Conservation (phyloP, 129 eudicot genomes). For the Deinandra increscens region DNA sequence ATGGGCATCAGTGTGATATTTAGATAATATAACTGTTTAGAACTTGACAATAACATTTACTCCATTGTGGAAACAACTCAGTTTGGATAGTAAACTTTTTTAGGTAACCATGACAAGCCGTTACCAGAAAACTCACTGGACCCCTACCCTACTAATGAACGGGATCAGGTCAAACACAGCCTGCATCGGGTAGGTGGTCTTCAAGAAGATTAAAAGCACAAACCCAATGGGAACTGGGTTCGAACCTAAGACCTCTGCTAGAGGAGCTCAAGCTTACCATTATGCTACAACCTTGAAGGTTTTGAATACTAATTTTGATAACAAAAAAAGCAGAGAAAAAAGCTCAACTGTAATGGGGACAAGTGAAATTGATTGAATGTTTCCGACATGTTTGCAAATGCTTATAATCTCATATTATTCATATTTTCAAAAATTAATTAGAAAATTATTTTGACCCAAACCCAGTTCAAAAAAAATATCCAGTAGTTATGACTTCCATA, state of each 20-base stretch:
- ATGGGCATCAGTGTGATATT: neutral
- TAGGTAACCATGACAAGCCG: no score
- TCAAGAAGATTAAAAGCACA: no score
- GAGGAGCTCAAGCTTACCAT: no score
- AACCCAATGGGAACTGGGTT: no score
- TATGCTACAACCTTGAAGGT: no score
- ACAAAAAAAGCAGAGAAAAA: neutral
- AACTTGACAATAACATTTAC: neutral
- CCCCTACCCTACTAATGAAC: no score
- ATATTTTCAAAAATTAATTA: no score
- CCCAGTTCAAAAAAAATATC: neutral
- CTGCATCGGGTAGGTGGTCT: no score
- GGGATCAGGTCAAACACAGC: no score
- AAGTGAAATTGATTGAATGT: neutral
- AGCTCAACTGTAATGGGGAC: neutral
- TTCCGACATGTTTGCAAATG: neutral
- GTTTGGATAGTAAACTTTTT: neutral
- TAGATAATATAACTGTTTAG: neutral
- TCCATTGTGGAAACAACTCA: neutral
- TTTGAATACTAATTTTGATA: neutral
- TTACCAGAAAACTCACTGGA: no score
- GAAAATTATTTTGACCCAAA: neutral
- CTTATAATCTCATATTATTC: neutral
- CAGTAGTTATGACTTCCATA: slow-evolving; percentile 6
- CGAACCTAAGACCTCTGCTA: no score